These are phyloP conservation scores for Candida sp. DNA, from an alignment of 1,139 yeast species.

Conservation along the genomic window DNA sequence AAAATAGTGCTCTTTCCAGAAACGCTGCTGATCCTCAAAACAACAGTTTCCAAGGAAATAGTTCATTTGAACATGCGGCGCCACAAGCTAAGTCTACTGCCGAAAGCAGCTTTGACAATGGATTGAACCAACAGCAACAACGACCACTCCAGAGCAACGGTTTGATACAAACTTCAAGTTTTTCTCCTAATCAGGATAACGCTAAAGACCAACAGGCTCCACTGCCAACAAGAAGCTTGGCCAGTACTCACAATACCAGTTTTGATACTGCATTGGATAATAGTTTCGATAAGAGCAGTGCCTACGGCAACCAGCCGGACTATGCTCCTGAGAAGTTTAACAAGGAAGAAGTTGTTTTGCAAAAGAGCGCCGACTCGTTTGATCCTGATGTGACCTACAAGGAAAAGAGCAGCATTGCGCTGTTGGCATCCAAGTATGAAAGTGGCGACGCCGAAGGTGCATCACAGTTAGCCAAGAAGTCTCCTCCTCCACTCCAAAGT, in stretches of 20 bases:
- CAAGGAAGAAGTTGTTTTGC: not conserved
- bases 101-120: not conserved
- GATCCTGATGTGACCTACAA: not conserved
- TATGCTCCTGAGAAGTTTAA: not conserved
- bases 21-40: not conserved
- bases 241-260: slow-evolving; percentile 2
- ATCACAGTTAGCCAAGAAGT: slow-evolving; percentile 7
- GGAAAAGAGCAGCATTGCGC: slow-evolving; percentile 3
- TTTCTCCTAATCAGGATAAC: not conserved
- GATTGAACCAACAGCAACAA: not conserved
- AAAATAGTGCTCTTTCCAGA: not conserved
- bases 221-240: not conserved
- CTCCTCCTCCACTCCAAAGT: slow-evolving; percentile 19
- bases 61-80: not conserved
- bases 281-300: not conserved
- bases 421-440: slow-evolving; percentile 19
- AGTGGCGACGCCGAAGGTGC: slow-evolving; percentile 10
- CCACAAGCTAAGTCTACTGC: not conserved
- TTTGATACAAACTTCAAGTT: not conserved
- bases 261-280: slow-evolving; percentile 5
- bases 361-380: not conserved
- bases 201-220: not conserved
- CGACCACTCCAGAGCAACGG: not conserved
- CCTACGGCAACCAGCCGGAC: not conserved
- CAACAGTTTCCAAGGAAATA: not conserved